Percentiles rank a stretch among this genome's conserved stretches.
Conservation (phyloP, 2,329 filamentous ascomycete species). For the Fusarium sp. region DNA sequence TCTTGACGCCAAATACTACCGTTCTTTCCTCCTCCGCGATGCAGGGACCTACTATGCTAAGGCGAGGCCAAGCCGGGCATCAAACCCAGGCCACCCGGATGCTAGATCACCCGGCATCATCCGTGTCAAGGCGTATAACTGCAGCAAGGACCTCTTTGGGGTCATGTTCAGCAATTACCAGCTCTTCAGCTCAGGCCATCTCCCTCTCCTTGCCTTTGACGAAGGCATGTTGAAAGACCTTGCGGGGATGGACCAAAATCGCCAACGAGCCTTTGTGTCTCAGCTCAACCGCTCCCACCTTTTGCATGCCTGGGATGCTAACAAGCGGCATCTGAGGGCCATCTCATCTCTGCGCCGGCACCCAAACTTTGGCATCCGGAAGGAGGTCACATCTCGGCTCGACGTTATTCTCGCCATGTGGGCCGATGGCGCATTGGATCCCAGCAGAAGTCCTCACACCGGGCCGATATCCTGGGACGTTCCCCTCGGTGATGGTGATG, state of each 20-base stretch:
- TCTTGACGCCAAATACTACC: not conserved
- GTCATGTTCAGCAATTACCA: constrained; percentile 11
- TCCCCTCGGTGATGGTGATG: not conserved
- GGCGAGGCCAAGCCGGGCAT: not conserved
- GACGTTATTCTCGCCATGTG: not conserved
- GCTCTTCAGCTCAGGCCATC: constrained; percentile 5
- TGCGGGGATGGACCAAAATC: not conserved
- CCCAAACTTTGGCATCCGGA: not conserved
- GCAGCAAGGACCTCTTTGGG: not conserved
- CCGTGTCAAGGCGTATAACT: not conserved
- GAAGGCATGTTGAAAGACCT: constrained; percentile 7
- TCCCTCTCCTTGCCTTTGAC: constrained; percentile 10
- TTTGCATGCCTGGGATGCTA: constrained; percentile 1
- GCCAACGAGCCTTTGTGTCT: not conserved
- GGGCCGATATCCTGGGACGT: not conserved
- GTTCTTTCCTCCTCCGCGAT: not conserved
- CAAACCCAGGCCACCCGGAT: not conserved
- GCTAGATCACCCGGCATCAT: not conserved
- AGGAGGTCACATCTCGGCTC: not conserved
- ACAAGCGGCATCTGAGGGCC: constrained; percentile 7
- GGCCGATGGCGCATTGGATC: not conserved
- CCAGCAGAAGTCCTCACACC: not conserved
- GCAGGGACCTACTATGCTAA: not conserved
- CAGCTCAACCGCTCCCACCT: not conserved
- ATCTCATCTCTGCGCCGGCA: not conserved